Percentiles rank a stretch among this genome's conserved stretches.
Conservation (phyloP, 306 rosid genomes). For the Ochetophila trinervis region DNA sequence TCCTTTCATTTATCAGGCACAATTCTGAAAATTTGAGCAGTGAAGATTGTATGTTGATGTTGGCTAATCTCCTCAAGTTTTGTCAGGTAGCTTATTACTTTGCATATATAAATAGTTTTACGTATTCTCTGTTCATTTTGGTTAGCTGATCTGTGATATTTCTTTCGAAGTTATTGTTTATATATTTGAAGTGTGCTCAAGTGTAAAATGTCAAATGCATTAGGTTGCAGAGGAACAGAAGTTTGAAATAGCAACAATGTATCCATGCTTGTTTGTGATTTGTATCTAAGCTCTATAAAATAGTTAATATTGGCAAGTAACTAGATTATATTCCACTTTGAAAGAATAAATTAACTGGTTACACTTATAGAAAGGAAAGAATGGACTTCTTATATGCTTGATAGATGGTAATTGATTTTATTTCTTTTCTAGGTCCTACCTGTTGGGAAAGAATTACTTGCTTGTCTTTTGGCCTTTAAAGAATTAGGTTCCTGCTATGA, state of each 20-base stretch:
- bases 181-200: conserved; percentile 18
- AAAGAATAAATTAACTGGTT: background rate
- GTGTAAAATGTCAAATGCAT: too few species aligned
- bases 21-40: conserved; percentile 41
- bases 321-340: too few species aligned
- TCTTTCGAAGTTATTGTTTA: conserved; percentile 3
- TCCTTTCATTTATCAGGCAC: conserved; percentile 45
- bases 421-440: conserved; percentile 71
- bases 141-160: background rate
- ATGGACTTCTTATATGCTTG: conserved; percentile 19
- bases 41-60: conserved; percentile 54
- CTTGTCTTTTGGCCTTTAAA: conserved; percentile 71
- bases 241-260: too few species aligned
- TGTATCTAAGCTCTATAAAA: too few species aligned
- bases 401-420: conserved; percentile 17
- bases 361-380: background rate
- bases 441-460: conserved; percentile 83
- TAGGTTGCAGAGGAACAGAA: too few species aligned
- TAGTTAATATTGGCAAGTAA: too few species aligned
- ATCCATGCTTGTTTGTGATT: too few species aligned
- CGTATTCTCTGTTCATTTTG: background rate
- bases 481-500: conserved; percentile 63
- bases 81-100: conserved; percentile 62
- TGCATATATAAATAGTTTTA: conserved; percentile 2
- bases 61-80: conserved; percentile 54